Evolutionary conservation across 1,284 basidiomycete species (phyloP), one percentile per base, ranked within the genome.

Genomic region (Calocybe gambosa): DNA sequence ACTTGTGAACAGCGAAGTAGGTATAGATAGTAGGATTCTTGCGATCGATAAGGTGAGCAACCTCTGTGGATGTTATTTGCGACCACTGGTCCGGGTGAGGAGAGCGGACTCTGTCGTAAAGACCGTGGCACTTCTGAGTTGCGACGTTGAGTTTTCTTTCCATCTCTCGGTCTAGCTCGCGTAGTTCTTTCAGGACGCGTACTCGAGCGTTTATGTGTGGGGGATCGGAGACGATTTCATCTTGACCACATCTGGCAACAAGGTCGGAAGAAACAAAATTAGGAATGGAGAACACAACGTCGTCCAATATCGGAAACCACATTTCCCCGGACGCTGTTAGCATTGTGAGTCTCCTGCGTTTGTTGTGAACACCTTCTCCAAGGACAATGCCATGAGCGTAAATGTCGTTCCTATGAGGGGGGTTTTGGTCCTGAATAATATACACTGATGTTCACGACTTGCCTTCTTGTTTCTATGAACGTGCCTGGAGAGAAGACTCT

Each of bases 1-100:
- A 75, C 46, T 75, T 75, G 64, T 96, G 92, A 0, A 85, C 73
- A 0, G 86, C 89, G 50, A 89, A 78, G 7, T 75, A 58, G 31
- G 66, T 63, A 23, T 23, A 23, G 42, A 73, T 55, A 39, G 69
- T 56, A 13, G 63, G 59, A 34, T 68, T 60, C 12, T 62, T 58
- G 9, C 51, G 49, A n/a, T 67, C 58, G 10, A 83, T 51, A 5
- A 77, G 56, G 12, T 62, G 53, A 3, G 77, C 74, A n/a, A 75
- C 76, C 37, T 82, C 69, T 1, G 61, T 44, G 12, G 78, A 59
- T 0, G 78, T 77, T 19, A 78, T 63, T 4, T 67, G 62, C 0
- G 65, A 57, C 81, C 83, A 87, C 43, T 69, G 63, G 0, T 71
- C 58, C 1, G 71, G 65, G 49, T 78, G 65, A 8, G 59, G 47